Evolutionary conservation across 352 stramenopile species (phyloP).

Genomic region (Phytopythium ostracodes): DNA sequence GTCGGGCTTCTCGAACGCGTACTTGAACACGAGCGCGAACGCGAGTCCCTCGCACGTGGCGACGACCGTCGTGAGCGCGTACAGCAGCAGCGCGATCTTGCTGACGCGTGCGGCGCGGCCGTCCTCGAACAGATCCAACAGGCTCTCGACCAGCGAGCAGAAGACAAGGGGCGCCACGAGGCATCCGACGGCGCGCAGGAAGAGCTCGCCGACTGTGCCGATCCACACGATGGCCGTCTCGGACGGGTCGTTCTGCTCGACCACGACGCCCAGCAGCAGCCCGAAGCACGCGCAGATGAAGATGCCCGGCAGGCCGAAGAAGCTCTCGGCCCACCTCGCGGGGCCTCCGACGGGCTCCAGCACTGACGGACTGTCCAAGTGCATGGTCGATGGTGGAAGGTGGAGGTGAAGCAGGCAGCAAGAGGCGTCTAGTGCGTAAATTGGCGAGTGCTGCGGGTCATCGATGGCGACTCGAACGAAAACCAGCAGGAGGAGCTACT

Average conservation of each 20-base stretch:
- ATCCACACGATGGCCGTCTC: constrained; percentile 28
- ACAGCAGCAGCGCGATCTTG: constrained; percentile 22
- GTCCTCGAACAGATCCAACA: constrained; percentile 35
- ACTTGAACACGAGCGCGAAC: constrained; percentile 30
- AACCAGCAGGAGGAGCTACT: too few species aligned
- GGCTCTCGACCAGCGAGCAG: constrained; percentile 33
- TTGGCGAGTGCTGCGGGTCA: background rate
- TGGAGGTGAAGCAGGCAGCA: background rate
- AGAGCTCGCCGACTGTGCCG: constrained; percentile 32
- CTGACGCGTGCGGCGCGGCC: constrained; percentile 32
- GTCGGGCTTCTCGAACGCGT: constrained; percentile 19
- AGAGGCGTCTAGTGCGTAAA: background rate
- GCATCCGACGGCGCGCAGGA: constrained; percentile 45
- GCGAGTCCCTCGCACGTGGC: constrained; percentile 25
- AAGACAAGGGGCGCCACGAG: constrained; percentile 44
- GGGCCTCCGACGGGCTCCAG: background rate
- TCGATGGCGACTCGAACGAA: too few species aligned
- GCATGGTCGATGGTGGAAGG: background rate
- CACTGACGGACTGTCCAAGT: constrained; percentile 2
- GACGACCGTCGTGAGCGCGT: constrained; percentile 28
- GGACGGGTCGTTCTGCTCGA: constrained; percentile 12
- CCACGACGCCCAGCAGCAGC: constrained; percentile 19
- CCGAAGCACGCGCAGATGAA: constrained; percentile 21
- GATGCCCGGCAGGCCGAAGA: constrained; percentile 29
- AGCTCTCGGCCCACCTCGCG: constrained; percentile 13